A percentile compares a stretch with the other conserved stretches of the same genome.
Conservation (phyloP, 2,329 filamentous ascomycete genomes). For the Emydomyces testavorans region DNA sequence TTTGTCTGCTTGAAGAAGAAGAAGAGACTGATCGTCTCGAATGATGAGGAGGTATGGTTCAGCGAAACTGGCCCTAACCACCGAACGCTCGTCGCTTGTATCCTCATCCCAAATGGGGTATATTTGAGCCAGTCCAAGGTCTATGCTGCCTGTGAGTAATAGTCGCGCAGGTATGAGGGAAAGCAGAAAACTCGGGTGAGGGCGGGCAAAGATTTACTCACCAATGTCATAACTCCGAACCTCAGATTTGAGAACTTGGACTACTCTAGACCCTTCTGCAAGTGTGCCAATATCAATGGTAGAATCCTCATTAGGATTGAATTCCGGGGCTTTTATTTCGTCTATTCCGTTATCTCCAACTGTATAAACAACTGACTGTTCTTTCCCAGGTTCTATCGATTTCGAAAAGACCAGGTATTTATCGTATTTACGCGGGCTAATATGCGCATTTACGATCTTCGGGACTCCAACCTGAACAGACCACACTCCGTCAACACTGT, state of each 20-base stretch:
- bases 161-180: too few species aligned
- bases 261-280: constrained; percentile 65
- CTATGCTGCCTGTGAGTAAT: constrained; percentile 33
- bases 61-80: constrained; percentile 68
- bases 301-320: constrained; percentile 76
- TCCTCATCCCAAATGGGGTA: constrained; percentile 87
- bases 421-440: constrained; percentile 48
- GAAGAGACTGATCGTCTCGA: constrained; percentile 69
- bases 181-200: neutral
- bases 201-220: constrained; percentile 36
- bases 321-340: constrained; percentile 70
- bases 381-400: constrained; percentile 51
- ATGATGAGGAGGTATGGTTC: constrained; percentile 79
- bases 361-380: constrained; percentile 67
- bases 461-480: constrained; percentile 49
- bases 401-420: constrained; percentile 77
- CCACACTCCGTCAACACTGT: constrained; percentile 68
- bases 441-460: constrained; percentile 38
- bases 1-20: constrained; percentile 66
- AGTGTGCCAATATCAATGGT: constrained; percentile 79
- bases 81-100: constrained; percentile 63
- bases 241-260: constrained; percentile 79
- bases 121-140: constrained; percentile 80
- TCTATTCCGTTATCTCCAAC: constrained; percentile 64
- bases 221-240: constrained; percentile 82